Evolutionary conservation across 1,284 basidiomycete species (phyloP).

Genomic region (Apiotrichum brassicae): DNA sequence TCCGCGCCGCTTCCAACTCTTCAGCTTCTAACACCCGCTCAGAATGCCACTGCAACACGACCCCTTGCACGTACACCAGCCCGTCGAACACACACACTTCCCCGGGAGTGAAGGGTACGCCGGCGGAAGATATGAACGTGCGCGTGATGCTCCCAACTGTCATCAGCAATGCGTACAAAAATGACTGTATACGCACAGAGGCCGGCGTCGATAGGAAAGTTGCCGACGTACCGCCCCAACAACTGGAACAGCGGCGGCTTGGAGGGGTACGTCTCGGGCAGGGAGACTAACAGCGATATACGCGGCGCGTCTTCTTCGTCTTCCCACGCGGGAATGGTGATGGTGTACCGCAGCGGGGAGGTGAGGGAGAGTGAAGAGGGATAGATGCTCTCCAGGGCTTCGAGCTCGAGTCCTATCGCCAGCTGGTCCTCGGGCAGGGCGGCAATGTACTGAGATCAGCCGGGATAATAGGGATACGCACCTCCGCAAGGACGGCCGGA

Average conservation of each 20-base stretch:
- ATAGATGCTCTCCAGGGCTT: slow-evolving; percentile 78
- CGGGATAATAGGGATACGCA: neutral
- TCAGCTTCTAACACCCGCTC: slow-evolving; percentile 56
- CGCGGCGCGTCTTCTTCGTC: slow-evolving; percentile 49
- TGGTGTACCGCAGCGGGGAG: slow-evolving; percentile 57
- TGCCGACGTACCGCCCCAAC: slow-evolving; percentile 75
- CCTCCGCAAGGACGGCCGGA: neutral
- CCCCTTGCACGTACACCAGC: slow-evolving; percentile 66
- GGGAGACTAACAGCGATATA: slow-evolving; percentile 64
- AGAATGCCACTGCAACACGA: slow-evolving; percentile 64
- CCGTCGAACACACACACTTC: slow-evolving; percentile 83
- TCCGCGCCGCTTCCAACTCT: slow-evolving; percentile 54
- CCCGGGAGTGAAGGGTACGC: slow-evolving; percentile 66
- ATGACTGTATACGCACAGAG: slow-evolving; percentile 32
- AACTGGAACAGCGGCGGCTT: slow-evolving; percentile 74
- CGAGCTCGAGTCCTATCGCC: slow-evolving; percentile 42
- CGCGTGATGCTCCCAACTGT: slow-evolving; percentile 65
- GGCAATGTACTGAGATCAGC: slow-evolving; percentile 32
- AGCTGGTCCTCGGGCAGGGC: slow-evolving; percentile 30
- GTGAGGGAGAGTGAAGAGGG: slow-evolving; percentile 53
- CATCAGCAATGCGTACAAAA: neutral
- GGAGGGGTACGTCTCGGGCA: slow-evolving; percentile 65
- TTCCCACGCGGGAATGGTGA: slow-evolving; percentile 49
- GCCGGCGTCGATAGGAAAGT: slow-evolving; percentile 49
- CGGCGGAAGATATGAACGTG: slow-evolving; percentile 70